Evolutionary conservation across 371 early-diverging fungal species (phyloP).

Genomic region (Basidiobolus meristosporus): DNA sequence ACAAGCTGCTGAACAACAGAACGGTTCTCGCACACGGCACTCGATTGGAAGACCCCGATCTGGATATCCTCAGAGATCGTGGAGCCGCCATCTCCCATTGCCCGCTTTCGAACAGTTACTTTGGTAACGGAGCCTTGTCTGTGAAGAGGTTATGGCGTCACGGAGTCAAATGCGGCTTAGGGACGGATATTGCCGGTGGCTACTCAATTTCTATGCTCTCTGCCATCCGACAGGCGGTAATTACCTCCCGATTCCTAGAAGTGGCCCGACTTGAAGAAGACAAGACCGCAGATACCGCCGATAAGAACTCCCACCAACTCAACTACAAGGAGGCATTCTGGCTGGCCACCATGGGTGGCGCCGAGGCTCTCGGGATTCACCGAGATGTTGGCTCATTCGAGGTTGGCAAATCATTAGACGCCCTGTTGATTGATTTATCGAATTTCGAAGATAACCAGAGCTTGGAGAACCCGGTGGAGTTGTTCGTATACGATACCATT

Average conservation of each 20-base stretch:
- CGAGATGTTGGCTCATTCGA: conserved; percentile 58
- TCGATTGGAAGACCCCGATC: conserved; percentile 55
- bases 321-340: conserved; percentile 37
- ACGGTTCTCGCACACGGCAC: conserved; percentile 87
- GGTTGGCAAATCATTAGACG: conserved; percentile 76
- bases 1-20: conserved; percentile 35
- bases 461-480: conserved; percentile 17
- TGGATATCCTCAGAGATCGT: conserved; percentile 25
- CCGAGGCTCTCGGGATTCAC: conserved; percentile 47
- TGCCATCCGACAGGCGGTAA: conserved; percentile 57
- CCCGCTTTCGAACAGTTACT: conserved; percentile 72
- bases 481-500: conserved; percentile 21
- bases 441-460: neutral
- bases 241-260: conserved; percentile 35
- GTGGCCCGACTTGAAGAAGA: conserved; percentile 7
- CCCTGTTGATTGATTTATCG: conserved; percentile 48
- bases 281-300: conserved; percentile 14
- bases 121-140: conserved; percentile 63
- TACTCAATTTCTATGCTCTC: conserved; percentile 66
- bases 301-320: too few relatives aligned
- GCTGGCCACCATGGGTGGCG: conserved; percentile 81
- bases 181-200: conserved; percentile 86
- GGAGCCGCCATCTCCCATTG: conserved; percentile 74
- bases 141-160: conserved; percentile 45
- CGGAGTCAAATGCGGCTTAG: conserved; percentile 67